These are phyloP conservation scores for Schizophyllum amplum DNA, from an alignment of 1,284 basidiomycete genomes.

Conservation along the genomic window DNA sequence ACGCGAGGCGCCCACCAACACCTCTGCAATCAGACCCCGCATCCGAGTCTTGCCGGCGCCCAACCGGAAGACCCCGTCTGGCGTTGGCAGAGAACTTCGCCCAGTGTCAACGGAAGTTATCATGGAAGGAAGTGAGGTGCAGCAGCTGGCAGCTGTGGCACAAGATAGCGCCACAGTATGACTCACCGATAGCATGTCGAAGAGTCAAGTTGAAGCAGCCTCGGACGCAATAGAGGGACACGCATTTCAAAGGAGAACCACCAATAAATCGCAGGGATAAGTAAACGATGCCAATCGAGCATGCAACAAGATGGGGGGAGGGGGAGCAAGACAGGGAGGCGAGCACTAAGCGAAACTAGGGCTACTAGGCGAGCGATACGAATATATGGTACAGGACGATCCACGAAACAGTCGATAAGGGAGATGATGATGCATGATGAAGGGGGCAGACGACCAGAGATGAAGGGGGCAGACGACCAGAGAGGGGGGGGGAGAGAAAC, in stretches of 20 bases:
- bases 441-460: conserved; percentile 4
- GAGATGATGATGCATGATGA: conserved; percentile 5
- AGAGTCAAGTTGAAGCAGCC: no score
- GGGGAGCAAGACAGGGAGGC: background rate
- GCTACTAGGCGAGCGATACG: background rate
- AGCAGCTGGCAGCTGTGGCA: background rate
- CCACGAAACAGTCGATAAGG: conserved; percentile 8
- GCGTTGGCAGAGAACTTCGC: background rate
- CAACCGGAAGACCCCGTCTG: background rate
- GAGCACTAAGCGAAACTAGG: background rate
- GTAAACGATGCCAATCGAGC: background rate
- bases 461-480: conserved; percentile 4
- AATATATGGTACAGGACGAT: conserved; percentile 5
- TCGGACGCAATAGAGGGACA: background rate
- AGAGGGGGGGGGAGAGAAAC: conserved; percentile 7
- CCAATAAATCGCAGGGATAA: background rate
- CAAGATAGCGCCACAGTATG: background rate
- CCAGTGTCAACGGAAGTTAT: no score
- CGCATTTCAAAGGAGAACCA: background rate
- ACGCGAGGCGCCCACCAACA: no score
- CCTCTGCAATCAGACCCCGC: no score
- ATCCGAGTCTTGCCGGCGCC: background rate
- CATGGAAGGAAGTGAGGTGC: no score
- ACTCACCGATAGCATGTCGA: no score
- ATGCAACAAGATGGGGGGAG: background rate